Evolutionary conservation across 1,284 basidiomycete genomes (phyloP), one percentile per base, ranked within the genome.

Genomic region (Volvariella volvacea): DNA sequence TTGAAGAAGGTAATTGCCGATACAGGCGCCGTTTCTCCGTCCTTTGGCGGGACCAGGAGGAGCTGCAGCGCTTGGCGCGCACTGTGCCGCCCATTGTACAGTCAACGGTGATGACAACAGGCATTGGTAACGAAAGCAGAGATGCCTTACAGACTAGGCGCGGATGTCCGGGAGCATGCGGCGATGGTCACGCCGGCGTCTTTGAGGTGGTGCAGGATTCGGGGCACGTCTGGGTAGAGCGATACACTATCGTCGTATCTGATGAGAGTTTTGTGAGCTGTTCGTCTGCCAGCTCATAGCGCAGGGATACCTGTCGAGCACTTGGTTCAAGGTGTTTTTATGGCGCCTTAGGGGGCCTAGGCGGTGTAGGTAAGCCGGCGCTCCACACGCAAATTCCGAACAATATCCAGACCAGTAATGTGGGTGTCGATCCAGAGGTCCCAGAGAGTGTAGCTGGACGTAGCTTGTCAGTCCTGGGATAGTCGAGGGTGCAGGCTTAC

Each of bases 401-500:
- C 12, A 6, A 53, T 58, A 20, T 20, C 34, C n/a, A 10, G 52
- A 72, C 77, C 71, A 45, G 68, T 64, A 44, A 80, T 67, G 57
- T 86, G 78, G n/a, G 76, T 81, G 57, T 90, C 86, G 36, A 91
- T 82, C 86, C 88, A 92, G 6, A 92, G 67, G 48, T 83, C 76
- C 88, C 89, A 92, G 1, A 92, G 67, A 0, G 88, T 92, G 59
- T 86, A 91, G 56, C 87, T 88, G 55, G 16, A 30, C 34, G 42
- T 47, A 39, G 22, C 19, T 20, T 16, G 6, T 20, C 4, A 8
- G 34, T 16, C 6, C 15, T 36, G 6, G 6, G 6, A 6, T 4
- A 36, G 6, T 36, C 8, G 6, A 15, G n/a, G 15, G 34, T 16
- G 34, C 34, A 7, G 30, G 70, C 78, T 50, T 58, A 92, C 85